Evolutionary conservation across 495 filamentous ascomycete genomes (phyloP), one percentile per base, ranked within the genome.

Genomic region (Pseudotulostoma volvatum): DNA sequence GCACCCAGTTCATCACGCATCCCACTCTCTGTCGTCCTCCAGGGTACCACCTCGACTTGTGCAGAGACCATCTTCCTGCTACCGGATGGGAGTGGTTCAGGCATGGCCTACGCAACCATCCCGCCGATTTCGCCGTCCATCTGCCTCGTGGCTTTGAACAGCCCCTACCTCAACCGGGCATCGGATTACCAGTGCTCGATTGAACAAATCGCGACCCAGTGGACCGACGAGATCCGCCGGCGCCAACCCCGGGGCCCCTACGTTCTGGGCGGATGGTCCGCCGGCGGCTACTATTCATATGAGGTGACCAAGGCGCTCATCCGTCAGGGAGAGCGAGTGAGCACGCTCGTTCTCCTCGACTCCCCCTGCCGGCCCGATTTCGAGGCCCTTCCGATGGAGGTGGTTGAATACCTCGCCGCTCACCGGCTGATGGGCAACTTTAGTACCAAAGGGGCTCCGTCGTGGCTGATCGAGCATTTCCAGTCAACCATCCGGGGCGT

Each of bases 161-260:
- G 44, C 35, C 37, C 37, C 18, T 39, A 39, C 14, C 14, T 39
- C 4, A 31, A 30, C 13, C 4, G 14, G 8, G 11, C 37, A 4
- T 7, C 18, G 4, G 37, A 39, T 1, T 33, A 14, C 9, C 7
- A 4, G 16, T 70, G 67, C 36, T 64, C 67, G 3, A 59, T 78
- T 23, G 62, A 66, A 21, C 69, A 63, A n/a, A 66, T 77, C 47
- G 64, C 64, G 0, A 44, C 60, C 19, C 61, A 62, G 37, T 85
- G 74, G 49, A 60, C 78, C 17, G 46, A 55, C 2, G 77, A 79
- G 47, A 76, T 85, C 39, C 67, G 68, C 42, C 66, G 67, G 1
- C 69, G 70, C 19, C 77, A 79, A 46, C 71, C 76, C 1, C 19
- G 56, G 1, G 81, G 81, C 2, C 81, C 81, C 0, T 87, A 85